Percentiles rank a stretch among this genome's conserved stretches.
These are phyloP conservation scores for Pulveroboletus ravenelii DNA, from an alignment of 768 basidiomycete species.

Conservation along the genomic window DNA sequence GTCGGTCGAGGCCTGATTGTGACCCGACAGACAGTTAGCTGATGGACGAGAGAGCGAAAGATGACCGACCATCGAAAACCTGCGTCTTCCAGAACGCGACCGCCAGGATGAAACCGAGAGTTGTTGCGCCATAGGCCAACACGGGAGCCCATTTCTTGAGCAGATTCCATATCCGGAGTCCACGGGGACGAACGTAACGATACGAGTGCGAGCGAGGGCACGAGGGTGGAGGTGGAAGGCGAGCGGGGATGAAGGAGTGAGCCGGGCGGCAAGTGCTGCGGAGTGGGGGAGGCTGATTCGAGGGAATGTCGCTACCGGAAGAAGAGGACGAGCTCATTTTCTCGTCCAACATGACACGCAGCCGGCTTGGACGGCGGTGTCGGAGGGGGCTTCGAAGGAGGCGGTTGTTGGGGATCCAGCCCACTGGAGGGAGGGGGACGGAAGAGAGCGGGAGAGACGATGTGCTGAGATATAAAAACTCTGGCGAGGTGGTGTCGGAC, in stretches of 20 bases:
- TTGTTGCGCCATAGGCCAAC: slow-evolving; percentile 72
- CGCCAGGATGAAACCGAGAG: slow-evolving; percentile 71
- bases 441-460: neutral
- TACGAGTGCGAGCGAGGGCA: slow-evolving; percentile 18
- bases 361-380: neutral
- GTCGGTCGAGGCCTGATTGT: slow-evolving; percentile 62
- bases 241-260: slow-evolving; percentile 22
- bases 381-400: neutral
- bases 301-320: slow-evolving; percentile 18
- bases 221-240: slow-evolving; percentile 8
- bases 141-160: slow-evolving; percentile 75
- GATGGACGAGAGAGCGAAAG: neutral
- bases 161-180: slow-evolving; percentile 52
- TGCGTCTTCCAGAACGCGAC: slow-evolving; percentile 80
- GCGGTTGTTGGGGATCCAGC: slow-evolving; percentile 11
- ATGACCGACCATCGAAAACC: slow-evolving; percentile 69
- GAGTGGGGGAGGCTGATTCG: slow-evolving; percentile 10
- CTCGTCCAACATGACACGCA: slow-evolving; percentile 18
- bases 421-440: neutral
- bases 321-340: slow-evolving; percentile 11
- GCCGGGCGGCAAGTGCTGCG: slow-evolving; percentile 14
- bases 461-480: neutral
- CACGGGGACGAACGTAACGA: slow-evolving; percentile 42
- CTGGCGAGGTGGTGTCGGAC: neutral
- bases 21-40: neutral